Percentiles rank a stretch among this genome's conserved stretches.
phyloP scores from a whole-genome alignment of 495 filamentous ascomycete species.

The Beverwykella pulmonaria region DNA sequence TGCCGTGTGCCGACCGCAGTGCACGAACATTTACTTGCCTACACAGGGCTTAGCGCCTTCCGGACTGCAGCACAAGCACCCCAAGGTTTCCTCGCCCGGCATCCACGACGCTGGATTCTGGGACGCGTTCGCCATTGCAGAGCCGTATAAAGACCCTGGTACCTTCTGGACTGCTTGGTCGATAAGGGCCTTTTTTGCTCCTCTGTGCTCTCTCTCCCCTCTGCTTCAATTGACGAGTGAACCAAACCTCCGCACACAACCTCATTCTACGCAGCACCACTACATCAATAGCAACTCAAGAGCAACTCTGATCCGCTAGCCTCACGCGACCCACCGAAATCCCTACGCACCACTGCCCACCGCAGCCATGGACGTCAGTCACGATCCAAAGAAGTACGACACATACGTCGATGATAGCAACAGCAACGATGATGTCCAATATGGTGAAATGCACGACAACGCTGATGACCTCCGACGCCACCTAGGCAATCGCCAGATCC shows the following conservation, averaged over 20 bases:
- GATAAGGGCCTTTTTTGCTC: neutral
- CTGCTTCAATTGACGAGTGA: neutral
- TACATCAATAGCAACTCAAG: neutral
- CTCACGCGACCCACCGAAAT: neutral
- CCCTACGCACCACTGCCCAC: conserved; percentile 1
- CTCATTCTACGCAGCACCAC: neutral
- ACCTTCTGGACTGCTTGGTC: neutral
- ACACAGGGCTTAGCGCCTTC: neutral
- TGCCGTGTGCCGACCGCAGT: neutral
- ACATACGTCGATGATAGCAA: conserved; percentile 7
- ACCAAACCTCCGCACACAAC: neutral
- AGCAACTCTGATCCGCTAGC: neutral
- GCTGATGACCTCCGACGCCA: conserved; percentile 35
- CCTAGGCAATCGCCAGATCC: conserved; percentile 42
- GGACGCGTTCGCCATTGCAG: neutral
- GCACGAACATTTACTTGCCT: neutral
- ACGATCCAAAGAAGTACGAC: conserved; percentile 26
- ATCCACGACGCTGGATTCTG: neutral
- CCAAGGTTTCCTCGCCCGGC: neutral
- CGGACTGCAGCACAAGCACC: neutral
- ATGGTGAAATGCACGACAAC: conserved; percentile 26
- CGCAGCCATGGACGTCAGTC: conserved; percentile 8
- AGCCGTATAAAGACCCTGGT: conserved; percentile 3
- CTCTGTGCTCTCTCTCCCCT: neutral
- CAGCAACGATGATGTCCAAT: conserved; percentile 10